phyloP scores from a whole-genome alignment of 768 basidiomycete genomes.

The Kwoniella pini region DNA sequence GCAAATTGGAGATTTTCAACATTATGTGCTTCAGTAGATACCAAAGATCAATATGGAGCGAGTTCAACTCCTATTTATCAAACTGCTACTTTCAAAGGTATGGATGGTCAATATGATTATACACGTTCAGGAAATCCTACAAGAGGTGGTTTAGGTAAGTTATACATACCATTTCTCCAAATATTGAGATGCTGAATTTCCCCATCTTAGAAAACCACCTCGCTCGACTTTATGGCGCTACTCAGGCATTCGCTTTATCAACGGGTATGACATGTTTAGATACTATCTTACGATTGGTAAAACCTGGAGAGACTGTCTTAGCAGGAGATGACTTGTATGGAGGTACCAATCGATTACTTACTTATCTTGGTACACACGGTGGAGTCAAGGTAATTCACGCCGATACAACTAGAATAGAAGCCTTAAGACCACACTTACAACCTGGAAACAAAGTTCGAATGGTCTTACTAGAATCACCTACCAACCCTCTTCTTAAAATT shows the following conservation, averaged over 20 bases:
- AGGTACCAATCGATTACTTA: slow-evolving; percentile 91
- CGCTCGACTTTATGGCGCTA: slow-evolving; percentile 91
- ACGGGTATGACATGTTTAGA: slow-evolving; percentile 99
- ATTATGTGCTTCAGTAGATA: slow-evolving; percentile 56
- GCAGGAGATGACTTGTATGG: slow-evolving; percentile 98
- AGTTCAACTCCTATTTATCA: slow-evolving; percentile 98
- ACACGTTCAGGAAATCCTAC: slow-evolving; percentile 95
- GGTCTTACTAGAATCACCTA: slow-evolving; percentile 96
- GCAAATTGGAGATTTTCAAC: slow-evolving; percentile 53
- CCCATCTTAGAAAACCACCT: slow-evolving; percentile 81
- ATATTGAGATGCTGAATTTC: background rate
- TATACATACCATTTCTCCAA: background rate
- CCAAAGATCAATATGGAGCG: slow-evolving; percentile 93
- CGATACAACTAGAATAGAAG: slow-evolving; percentile 68
- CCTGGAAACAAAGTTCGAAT: slow-evolving; percentile 60
- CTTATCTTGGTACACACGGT: slow-evolving; percentile 80
- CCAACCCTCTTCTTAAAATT: slow-evolving; percentile 94
- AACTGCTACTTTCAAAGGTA: slow-evolving; percentile 95
- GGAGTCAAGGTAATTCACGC: slow-evolving; percentile 90
- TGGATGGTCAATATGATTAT: slow-evolving; percentile 83
- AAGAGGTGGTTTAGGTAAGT: slow-evolving; percentile 83
- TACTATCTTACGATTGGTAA: slow-evolving; percentile 86
- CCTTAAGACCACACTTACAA: slow-evolving; percentile 37
- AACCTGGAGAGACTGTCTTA: slow-evolving; percentile 92
- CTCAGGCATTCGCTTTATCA: slow-evolving; percentile 85